Evolutionary conservation across 371 early-diverging fungal genomes (phyloP).

Genomic region (Rhizopus arrhizus): DNA sequence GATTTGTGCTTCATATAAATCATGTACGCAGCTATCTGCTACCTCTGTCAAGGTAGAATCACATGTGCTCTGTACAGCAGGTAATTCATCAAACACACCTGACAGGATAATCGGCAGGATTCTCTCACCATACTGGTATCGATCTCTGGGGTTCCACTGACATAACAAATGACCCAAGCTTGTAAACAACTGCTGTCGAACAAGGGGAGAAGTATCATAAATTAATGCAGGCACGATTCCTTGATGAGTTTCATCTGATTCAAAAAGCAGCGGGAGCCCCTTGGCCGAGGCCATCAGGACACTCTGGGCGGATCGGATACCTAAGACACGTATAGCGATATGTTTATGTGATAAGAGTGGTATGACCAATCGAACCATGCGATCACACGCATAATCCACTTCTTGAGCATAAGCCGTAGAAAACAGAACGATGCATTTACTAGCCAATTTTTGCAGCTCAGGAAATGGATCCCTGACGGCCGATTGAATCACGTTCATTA

Average conservation of each 20-base stretch:
- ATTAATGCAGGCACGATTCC: constrained; percentile 27
- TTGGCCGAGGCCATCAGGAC: constrained; percentile 23
- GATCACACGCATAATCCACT: constrained; percentile 34
- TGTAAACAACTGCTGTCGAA: constrained; percentile 25
- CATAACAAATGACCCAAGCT: constrained; percentile 22
- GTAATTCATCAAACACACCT: constrained; percentile 31
- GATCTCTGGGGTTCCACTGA: constrained; percentile 29
- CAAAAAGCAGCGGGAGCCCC: constrained; percentile 24
- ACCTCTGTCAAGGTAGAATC: constrained; percentile 14
- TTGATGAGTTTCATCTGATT: constrained; percentile 12
- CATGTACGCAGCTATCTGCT: constrained; percentile 24
- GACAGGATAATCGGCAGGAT: constrained; percentile 34
- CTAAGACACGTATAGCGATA: constrained; percentile 30
- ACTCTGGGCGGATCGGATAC: constrained; percentile 28
- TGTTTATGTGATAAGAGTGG: constrained; percentile 33
- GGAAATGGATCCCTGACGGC: constrained; percentile 29
- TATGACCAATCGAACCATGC: constrained; percentile 18
- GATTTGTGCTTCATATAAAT: constrained; percentile 34
- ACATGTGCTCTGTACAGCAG: constrained; percentile 21
- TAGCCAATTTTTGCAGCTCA: constrained; percentile 32
- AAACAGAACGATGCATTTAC: constrained; percentile 13
- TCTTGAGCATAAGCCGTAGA: constrained; percentile 16
- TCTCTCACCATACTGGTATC: constrained; percentile 34
- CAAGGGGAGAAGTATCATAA: constrained; percentile 33
- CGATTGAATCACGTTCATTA: constrained; percentile 19